Base-by-base conservation (phyloP, 805 yeast species). In the Teunomyces pallodes region DNA sequence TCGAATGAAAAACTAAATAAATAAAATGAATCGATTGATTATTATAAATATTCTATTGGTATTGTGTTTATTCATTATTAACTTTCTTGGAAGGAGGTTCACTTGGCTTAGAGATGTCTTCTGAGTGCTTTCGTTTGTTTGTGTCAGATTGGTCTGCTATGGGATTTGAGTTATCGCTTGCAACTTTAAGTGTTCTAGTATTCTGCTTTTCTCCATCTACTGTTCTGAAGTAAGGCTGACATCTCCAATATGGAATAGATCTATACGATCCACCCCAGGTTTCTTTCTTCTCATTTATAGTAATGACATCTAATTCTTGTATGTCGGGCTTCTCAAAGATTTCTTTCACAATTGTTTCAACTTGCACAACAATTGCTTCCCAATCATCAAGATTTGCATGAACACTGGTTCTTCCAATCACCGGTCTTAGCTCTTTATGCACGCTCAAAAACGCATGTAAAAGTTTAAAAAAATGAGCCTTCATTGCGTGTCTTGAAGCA, bases 171-270 rank as follows among this genome's bases (percentile, higher is more conserved):
- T 44, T 14, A 12, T 63, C 62, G 1, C 75, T 76, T 1, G 78
- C 77, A 31, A 73, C 66, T 46, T 68, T 66, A 44, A 72, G 60
- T 12, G 58, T 57, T 30, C 75, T 56, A 1, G 70, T 62, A 50
- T 70, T 72, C 44, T 70, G 74, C 52, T 70, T 72, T 47, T 70
- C 82, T 17, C 98, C 98, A 62, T 89, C 80, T 1, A 92, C 96
- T 2, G 85, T 83, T 57, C 99, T 77, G 75, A 92, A 92, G 63
- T 88, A 87, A 2, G 99, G 99, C 68, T 92, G 99, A 54, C 96
- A 84, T 59, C 98, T 79, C 98, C 98, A 92, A 64, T 86, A 90
- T 1, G 99, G 98, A 12, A 92, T 81, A 4, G 76, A 79, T 63
- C 83, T 82, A 64, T 94, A 92, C 10, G 75, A 58, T 0, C 96